A percentile compares a stretch with the other conserved stretches of the same genome.
These are phyloP conservation scores for Chrysanthemum seticuspe DNA, from an alignment of 129 eudicot genomes.

Conservation along the genomic window DNA sequence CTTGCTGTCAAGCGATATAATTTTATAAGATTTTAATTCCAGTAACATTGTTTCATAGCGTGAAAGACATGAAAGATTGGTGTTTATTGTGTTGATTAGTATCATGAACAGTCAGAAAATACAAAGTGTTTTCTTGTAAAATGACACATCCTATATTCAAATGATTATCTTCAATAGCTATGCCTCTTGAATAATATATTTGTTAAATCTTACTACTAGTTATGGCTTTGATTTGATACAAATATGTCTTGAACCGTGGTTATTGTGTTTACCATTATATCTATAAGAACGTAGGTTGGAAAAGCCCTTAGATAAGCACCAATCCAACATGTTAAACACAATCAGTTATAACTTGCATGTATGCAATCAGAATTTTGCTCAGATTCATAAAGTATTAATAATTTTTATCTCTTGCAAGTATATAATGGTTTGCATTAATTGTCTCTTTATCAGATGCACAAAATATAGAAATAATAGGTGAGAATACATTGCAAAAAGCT, in stretches of 20 bases:
- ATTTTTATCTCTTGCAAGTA: background rate
- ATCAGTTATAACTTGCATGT: background rate
- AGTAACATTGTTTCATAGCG: background rate
- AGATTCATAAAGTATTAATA: background rate
- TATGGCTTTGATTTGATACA: too few species aligned
- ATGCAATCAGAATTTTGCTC: background rate
- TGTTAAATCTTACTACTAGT: too few species aligned
- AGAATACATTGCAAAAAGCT: slow-evolving; percentile 74
- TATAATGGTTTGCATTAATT: slow-evolving; percentile 10
- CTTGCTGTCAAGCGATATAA: background rate
- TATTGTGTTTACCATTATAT: too few species aligned
- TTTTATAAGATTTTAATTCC: background rate
- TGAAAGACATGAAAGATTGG: background rate
- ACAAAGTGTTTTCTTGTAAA: background rate
- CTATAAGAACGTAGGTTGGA: too few species aligned
- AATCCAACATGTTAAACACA: background rate
- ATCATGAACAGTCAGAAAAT: background rate
- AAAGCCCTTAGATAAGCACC: background rate
- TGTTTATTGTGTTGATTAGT: background rate
- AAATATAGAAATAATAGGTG: slow-evolving; percentile 67
- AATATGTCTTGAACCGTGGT: too few species aligned
- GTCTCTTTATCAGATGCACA: slow-evolving; percentile 36
- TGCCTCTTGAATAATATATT: too few species aligned
- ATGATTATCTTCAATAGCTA: background rate
- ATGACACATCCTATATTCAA: background rate